Evolutionary conservation across 2,329 filamentous ascomycete genomes (phyloP), one percentile per base, ranked within the genome.

Genomic region (Corinectria fuckeliana): DNA sequence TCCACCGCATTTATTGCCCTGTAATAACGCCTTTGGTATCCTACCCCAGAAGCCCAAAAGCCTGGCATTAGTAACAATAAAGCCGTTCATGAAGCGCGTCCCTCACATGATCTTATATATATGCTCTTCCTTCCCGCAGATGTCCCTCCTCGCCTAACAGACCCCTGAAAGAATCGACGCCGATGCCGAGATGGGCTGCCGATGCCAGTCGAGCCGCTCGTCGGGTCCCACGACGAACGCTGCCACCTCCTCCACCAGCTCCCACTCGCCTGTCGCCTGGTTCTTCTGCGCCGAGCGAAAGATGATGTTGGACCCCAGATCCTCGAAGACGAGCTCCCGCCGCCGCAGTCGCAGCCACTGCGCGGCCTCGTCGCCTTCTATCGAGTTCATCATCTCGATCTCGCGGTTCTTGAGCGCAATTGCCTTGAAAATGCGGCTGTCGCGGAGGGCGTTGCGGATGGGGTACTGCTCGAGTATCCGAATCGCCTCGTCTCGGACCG

Each of bases 371-470:
- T 64, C 61, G 2, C 73, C 78, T 14, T 77, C 75, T 10, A 49
- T 56, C 3, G 64, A 65, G 49, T 74, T 74, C 23, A 71, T 66
- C 1, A 50, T 25, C 65, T 81, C 79, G 1, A 76, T 64, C 36
- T 74, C 72, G 1, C 70, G 65, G 62, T 79, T 79, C 49, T 74
- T 74, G 2, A 76, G 57, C 1, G 74, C 75, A 47, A 81, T 76
- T 4, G 77, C 78, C 1, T 73, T 63, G 42, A 79, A 76, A 1
- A 78, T 70, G 13, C 75, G 71, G 45, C 74, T 80, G 58, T 81
- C 78, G 20, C 78, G 76, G 8, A 81, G 72, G 2, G 77, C 78
- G 58, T 81, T 80, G 26, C 77, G 73, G 3, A 79, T 74, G 3
- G 78, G 78, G 25, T 80, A 78, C 45, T 73, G 65, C 4, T 70